Base-by-base conservation (phyloP, 768 basidiomycete genomes). In the Mycena albidolilacea region DNA sequence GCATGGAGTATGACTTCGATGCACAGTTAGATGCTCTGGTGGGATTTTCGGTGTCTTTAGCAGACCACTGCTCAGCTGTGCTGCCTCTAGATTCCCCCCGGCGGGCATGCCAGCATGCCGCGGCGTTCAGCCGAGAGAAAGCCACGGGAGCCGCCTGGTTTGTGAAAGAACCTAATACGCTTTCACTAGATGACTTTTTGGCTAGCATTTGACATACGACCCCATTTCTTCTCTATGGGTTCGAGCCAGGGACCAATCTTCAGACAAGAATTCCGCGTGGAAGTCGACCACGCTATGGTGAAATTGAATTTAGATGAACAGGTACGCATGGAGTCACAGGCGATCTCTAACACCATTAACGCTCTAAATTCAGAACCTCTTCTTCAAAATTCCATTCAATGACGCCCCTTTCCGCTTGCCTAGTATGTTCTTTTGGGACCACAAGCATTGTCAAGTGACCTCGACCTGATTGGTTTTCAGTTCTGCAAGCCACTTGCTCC, bases 211-310 rank as follows among this genome's bases (percentile, higher is more conserved):
- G 37, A 5, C 8, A 43, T 75, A 10, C 44, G 23, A 7, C 75
- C 75, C 17, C 50, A 65, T 3, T 8, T 6, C 30, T 75, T 75
- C 37, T 48, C 71, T 5, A 75, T 75, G 71, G 75, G 75, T n/a
- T 72, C 75, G 5, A 64, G 59, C 30, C 71, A 75, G 23, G 68
- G 68, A 3, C 52, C 68, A 4, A n/a, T 72, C 5, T 75, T 72
- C 39, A 66, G 52, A 37, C 43, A 75, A 44, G 55, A 62, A 14
- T 75, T 70, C 54, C n/a, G 61, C 14, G 43, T 21, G 3, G 68
- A 63, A 12, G 55, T 75, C 35, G 67, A 72, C 64, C 14, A 55
- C 41, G 55, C 64, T 17, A 48, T 75, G 10, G 30, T 75, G 17
- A 72, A 30, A 7, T 41, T 75, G 37, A 72, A 67, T 39, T 66